phyloP scores from a whole-genome alignment of 345 rosid genomes.

The Eutrema yunnanense region DNA sequence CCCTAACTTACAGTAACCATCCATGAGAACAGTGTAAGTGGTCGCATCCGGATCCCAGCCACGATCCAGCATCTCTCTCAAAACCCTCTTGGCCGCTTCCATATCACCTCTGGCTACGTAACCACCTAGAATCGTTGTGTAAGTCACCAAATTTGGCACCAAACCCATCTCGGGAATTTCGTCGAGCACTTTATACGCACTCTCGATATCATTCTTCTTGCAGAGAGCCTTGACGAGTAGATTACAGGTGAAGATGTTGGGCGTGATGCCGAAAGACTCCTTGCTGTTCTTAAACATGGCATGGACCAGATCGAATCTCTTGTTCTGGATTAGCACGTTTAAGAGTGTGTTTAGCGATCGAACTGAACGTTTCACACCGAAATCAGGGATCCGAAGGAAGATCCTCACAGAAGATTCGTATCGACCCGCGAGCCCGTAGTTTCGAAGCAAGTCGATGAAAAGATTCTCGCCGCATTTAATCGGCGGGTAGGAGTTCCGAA shows the following conservation, averaged over 20 bases:
- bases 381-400: slow-evolving; percentile 53
- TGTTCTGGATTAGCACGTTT: slow-evolving; percentile 67
- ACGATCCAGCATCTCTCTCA: slow-evolving; percentile 56
- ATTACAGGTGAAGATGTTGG: slow-evolving; percentile 71
- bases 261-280: slow-evolving; percentile 45
- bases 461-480: slow-evolving; percentile 70
- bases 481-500: slow-evolving; percentile 35
- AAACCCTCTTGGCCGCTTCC: slow-evolving; percentile 53
- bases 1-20: slow-evolving; percentile 69
- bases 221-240: slow-evolving; percentile 69
- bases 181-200: slow-evolving; percentile 55
- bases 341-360: slow-evolving; percentile 73
- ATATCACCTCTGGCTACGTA: slow-evolving; percentile 65
- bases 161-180: slow-evolving; percentile 83
- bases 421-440: slow-evolving; percentile 69
- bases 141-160: slow-evolving; percentile 68
- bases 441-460: slow-evolving; percentile 61
- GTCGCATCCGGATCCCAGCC: slow-evolving; percentile 88
- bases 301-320: slow-evolving; percentile 53
- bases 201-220: slow-evolving; percentile 50
- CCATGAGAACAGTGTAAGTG: slow-evolving; percentile 63
- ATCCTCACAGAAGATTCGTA: slow-evolving; percentile 47
- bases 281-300: slow-evolving; percentile 46
- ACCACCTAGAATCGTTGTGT: slow-evolving; percentile 74
- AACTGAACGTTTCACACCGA: slow-evolving; percentile 59